These are phyloP conservation scores for Diplodia mutila DNA, from an alignment of 2,329 filamentous ascomycete genomes.

Conservation along the genomic window DNA sequence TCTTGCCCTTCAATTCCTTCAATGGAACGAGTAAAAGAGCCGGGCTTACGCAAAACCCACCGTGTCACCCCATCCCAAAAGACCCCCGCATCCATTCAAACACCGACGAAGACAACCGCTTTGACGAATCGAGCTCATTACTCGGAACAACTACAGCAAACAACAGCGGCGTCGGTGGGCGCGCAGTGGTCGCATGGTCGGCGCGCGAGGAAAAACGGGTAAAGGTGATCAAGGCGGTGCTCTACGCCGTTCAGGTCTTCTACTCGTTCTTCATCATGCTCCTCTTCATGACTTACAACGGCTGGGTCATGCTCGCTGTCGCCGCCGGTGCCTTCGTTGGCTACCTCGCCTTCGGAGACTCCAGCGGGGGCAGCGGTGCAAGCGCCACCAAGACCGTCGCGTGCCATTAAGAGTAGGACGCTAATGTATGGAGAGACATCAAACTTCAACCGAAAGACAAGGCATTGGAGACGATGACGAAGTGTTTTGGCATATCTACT, in stretches of 20 bases:
- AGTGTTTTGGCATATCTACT: too few species aligned
- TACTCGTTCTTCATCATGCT: constrained; percentile 99
- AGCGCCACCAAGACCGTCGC: constrained; percentile 82
- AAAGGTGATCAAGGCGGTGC: constrained; percentile 75
- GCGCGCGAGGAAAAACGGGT: constrained; percentile 62
- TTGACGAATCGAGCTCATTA: constrained; percentile 66
- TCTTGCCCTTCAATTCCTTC: not conserved
- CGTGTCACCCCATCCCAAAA: not conserved
- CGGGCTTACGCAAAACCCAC: constrained; percentile 7
- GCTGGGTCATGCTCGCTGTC: constrained; percentile 93
- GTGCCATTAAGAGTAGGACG: constrained; percentile 67
- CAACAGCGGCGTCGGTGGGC: constrained; percentile 48
- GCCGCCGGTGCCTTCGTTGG: constrained; percentile 86
- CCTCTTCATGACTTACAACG: constrained; percentile 99
- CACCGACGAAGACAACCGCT: constrained; percentile 24
- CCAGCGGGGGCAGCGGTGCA: constrained; percentile 34
- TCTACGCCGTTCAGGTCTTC: constrained; percentile 94
- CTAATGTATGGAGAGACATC: not conserved
- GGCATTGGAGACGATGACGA: too few species aligned
- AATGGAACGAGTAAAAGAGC: not conserved
- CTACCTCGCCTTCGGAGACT: constrained; percentile 77
- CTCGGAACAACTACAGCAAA: constrained; percentile 65
- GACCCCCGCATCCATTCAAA: constrained; percentile 32
- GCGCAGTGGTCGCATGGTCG: constrained; percentile 14
- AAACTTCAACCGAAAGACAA: too few species aligned